Conservation (phyloP, 2,329 filamentous ascomycete genomes). For the Bipolaris oryzae region DNA sequence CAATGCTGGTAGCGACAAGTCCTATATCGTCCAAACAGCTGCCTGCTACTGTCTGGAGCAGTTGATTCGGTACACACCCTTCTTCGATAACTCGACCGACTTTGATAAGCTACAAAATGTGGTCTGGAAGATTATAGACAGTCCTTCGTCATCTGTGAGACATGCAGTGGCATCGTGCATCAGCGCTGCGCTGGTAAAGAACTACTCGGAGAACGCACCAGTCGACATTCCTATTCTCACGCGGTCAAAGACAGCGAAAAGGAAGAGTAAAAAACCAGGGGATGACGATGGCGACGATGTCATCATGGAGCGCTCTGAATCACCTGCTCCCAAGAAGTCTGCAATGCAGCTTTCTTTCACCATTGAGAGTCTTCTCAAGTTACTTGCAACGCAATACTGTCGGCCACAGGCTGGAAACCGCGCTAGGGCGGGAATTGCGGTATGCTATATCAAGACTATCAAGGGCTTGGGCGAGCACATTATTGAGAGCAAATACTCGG, state of each 20-base stretch:
- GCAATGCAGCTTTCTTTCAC: conserved; percentile 74
- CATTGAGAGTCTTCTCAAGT: conserved; percentile 76
- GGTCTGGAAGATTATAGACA: conserved; percentile 87
- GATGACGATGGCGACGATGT: conserved; percentile 76
- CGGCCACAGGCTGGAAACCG: conserved; percentile 79
- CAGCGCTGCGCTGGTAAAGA: conserved; percentile 80
- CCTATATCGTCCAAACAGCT: conserved; percentile 76
- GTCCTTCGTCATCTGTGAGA: conserved; percentile 72
- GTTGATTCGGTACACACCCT: conserved; percentile 73
- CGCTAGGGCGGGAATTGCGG: conserved; percentile 78
- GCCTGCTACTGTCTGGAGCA: conserved; percentile 80
- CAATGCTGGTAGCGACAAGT: conserved; percentile 80
- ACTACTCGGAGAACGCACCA: conserved; percentile 67
- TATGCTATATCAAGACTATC: conserved; percentile 85
- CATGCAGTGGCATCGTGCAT: conserved; percentile 87
- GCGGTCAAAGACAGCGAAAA: conserved; percentile 70
- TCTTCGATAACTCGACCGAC: conserved; percentile 86
- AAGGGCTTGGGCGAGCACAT: conserved; percentile 78
- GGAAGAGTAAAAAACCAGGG: conserved; percentile 71
- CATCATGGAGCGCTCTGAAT: conserved; percentile 68
- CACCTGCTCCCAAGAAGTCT: conserved; percentile 75
- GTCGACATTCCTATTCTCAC: conserved; percentile 49
- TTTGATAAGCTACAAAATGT: conserved; percentile 86
- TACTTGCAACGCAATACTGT: conserved; percentile 80
- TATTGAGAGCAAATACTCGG: conserved; percentile 82